Evolutionary conservation across 176 grass and related monocot genomes (phyloP), one percentile per base, ranked within the genome.

Genomic region (Lolium perenne): DNA sequence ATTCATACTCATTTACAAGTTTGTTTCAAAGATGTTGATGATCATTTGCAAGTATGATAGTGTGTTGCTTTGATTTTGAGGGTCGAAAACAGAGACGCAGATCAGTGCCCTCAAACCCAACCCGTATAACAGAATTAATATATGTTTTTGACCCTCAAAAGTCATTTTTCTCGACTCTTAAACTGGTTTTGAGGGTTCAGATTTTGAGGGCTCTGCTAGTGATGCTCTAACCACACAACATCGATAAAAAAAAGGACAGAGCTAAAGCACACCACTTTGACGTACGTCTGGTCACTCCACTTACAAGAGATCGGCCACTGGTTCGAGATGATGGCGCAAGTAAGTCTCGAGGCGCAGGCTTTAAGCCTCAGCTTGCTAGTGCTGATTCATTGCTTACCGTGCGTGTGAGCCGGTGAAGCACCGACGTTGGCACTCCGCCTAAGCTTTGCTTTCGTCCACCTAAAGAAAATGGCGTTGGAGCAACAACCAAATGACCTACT

Each of bases 391-490:
- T 51, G 58, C 51, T 22, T 23, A 35, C 23, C 46, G 67, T 55
- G 74, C 26, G 74, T 55, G 49, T 77, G 32, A 51, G n/a, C 16
- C 14, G 43, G 23, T 10, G 54, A 86, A 59, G 46, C 43, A 75
- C 71, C 71, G 72, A 75, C 72, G 72, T 29, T 74, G 25, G 46
- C 80, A 82, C 86, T 87, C 46, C n/a, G 65, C 59, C 71, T 21
- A 85, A 75, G 76, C 76, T 49, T 67, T 48, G 47, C 87, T 89
- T 74, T 72, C 56, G 67, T 79, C 74, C 74, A 21, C 43, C 64
- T 79, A 51, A 84, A 84, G 87, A 61, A 74, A 84, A 78, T 25
- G 25, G 45, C 74, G 38, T 79, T 6, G 2, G 32, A 20, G 43
- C 80, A 75, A 10, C 12, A 47, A 75, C 46, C 71, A 21, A 71